Conservation (phyloP, 1,284 basidiomycete species). For the Cryptococcus floricola region DNA sequence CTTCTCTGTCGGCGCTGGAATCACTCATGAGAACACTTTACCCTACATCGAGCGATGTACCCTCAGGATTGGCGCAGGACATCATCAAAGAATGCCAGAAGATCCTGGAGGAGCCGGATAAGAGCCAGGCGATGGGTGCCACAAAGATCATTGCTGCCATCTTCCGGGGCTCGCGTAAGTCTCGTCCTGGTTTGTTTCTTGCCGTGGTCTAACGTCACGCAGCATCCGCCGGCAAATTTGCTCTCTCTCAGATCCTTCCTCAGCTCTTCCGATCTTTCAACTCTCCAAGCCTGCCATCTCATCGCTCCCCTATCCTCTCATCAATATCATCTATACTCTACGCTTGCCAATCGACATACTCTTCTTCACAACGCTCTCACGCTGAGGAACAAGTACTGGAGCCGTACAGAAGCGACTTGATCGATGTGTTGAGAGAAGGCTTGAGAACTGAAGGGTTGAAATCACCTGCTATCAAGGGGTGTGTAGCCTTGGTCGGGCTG, state of each 20-base stretch:
- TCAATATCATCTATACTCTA: conserved; percentile 52
- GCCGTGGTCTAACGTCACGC: neutral
- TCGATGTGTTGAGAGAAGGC: conserved; percentile 42
- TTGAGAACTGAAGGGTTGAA: conserved; percentile 54
- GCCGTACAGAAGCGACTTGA: conserved; percentile 69
- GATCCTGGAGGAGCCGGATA: conserved; percentile 80
- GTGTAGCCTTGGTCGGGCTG: conserved; percentile 63
- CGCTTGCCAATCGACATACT: conserved; percentile 43
- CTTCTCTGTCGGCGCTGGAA: conserved; percentile 67
- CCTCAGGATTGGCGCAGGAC: conserved; percentile 62
- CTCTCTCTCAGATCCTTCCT: conserved; percentile 63
- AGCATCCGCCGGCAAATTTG: conserved; percentile 70
- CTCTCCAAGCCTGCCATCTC: conserved; percentile 69
- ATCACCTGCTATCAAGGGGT: conserved; percentile 54
- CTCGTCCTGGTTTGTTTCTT: neutral
- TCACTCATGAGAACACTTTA: conserved; percentile 71
- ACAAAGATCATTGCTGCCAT: conserved; percentile 74
- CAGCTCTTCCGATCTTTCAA: conserved; percentile 72
- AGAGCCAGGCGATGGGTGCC: conserved; percentile 79
- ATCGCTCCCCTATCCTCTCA: conserved; percentile 67
- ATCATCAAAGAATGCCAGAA: conserved; percentile 75
- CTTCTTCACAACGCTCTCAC: conserved; percentile 26
- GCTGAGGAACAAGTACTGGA: conserved; percentile 53
- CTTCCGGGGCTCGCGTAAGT: conserved; percentile 69
- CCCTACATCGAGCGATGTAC: conserved; percentile 43